These are phyloP conservation scores for Scheffersomyces illinoinensis DNA, from an alignment of 1,139 yeast species.

Conservation along the genomic window DNA sequence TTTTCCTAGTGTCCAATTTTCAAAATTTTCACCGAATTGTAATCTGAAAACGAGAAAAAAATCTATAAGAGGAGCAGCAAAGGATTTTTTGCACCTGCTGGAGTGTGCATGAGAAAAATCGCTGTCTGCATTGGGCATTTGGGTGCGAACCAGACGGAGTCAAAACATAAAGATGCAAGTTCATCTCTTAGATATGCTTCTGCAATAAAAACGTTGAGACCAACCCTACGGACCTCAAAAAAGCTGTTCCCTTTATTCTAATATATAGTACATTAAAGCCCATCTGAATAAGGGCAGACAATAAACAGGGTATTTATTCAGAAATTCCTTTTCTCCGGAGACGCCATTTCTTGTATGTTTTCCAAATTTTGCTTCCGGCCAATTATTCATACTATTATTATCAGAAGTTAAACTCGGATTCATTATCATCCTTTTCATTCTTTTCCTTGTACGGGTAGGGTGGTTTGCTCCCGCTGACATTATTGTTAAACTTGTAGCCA, in stretches of 20 bases:
- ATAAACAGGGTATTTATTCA: neutral
- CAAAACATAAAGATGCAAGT: neutral
- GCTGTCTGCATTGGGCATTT: neutral
- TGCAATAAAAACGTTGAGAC: too few relatives aligned
- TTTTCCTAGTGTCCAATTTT: neutral
- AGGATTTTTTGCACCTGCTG: neutral
- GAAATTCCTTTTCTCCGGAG: neutral
- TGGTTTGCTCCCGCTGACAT: neutral
- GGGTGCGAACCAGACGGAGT: neutral
- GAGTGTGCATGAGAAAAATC: neutral
- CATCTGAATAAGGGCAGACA: neutral
- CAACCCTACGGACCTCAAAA: too few relatives aligned
- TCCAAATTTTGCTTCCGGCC: neutral
- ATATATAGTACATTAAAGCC: neutral
- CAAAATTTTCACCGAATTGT: neutral
- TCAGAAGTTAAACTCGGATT: constrained; percentile 14
- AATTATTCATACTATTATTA: neutral
- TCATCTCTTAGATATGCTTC: too few relatives aligned
- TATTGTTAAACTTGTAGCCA: neutral
- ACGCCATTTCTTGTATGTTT: neutral
- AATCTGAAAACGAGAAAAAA: neutral
- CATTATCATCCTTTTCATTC: neutral
- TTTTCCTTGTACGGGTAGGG: neutral
- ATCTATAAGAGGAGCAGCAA: neutral
- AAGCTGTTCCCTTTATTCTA: neutral